Evolutionary conservation across 2,329 filamentous ascomycete species (phyloP).

Genomic region (Dactylella cylindrospora): DNA sequence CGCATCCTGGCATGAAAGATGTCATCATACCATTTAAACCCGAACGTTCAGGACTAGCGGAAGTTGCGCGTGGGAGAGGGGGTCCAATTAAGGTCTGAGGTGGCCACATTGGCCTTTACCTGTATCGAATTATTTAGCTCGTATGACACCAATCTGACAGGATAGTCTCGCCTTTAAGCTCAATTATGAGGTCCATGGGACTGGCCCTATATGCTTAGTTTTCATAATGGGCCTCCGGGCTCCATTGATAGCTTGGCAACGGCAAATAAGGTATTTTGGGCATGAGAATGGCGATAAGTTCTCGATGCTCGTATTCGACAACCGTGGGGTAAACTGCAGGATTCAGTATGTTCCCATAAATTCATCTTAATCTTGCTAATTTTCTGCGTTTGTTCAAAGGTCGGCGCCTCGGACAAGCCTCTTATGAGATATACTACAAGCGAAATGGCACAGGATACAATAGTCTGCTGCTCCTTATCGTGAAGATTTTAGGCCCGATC

Average conservation of each 20-base stretch:
- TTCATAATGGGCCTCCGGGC: slow-evolving; percentile 79
- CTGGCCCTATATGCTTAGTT: slow-evolving; percentile 21
- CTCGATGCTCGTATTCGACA: slow-evolving; percentile 75
- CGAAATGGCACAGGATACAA: slow-evolving; percentile 76
- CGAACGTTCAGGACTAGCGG: slow-evolving; percentile 10
- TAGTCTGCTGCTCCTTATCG: slow-evolving; percentile 51
- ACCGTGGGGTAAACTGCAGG: slow-evolving; percentile 59
- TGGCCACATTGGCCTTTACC: not conserved
- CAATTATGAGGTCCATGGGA: slow-evolving; percentile 41
- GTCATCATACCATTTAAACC: slow-evolving; percentile 26
- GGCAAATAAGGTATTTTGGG: slow-evolving; percentile 78
- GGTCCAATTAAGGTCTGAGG: slow-evolving; percentile 35
- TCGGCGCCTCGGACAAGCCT: slow-evolving; percentile 78
- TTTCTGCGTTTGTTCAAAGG: no score
- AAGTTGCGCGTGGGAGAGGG: slow-evolving; percentile 31
- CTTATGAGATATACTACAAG: slow-evolving; percentile 75
- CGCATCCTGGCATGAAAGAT: slow-evolving; percentile 42
- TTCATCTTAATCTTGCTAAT: not conserved
- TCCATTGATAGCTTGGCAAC: slow-evolving; percentile 47
- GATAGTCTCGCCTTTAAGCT: slow-evolving; percentile 11
- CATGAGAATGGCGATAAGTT: slow-evolving; percentile 69
- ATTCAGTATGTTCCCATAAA: not conserved
- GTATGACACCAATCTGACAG: not conserved
- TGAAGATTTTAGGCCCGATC: slow-evolving; percentile 60
- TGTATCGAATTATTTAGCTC: not conserved